phyloP scores from a whole-genome alignment of 2,329 filamentous ascomycete species.

The Verticillium klebahnii region DNA sequence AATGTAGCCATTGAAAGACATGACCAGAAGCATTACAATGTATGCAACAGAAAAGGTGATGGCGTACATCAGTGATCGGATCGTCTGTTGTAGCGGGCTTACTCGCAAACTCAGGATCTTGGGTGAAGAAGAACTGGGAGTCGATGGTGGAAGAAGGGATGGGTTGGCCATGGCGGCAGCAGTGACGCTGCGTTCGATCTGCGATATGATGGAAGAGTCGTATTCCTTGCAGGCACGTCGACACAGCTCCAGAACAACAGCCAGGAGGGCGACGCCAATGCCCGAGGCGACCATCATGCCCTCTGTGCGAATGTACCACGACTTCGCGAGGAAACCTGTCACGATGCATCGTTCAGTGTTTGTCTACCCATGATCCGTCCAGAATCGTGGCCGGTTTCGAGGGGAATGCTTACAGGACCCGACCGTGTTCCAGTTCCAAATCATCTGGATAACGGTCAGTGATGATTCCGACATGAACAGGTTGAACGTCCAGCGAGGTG shows the following conservation, averaged over 20 bases:
- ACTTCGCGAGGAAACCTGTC: conserved; percentile 2
- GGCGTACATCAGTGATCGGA: neutral
- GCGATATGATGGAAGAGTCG: neutral
- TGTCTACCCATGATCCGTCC: neutral
- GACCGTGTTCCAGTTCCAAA: conserved; percentile 9
- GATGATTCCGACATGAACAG: too few species aligned
- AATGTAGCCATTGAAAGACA: conserved; percentile 9
- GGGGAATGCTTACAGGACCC: neutral
- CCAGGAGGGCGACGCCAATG: conserved; percentile 4
- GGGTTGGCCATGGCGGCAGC: neutral
- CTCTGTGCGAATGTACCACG: conserved; percentile 5
- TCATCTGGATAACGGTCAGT: neutral
- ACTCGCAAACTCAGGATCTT: neutral
- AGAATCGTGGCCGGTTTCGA: too few species aligned
- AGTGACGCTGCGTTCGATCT: conserved; percentile 2
- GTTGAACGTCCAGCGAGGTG: too few species aligned
- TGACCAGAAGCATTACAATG: conserved; percentile 4
- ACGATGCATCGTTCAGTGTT: neutral
- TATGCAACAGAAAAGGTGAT: conserved; percentile 6
- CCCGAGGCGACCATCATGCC: conserved; percentile 8
- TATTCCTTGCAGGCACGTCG: conserved; percentile 3
- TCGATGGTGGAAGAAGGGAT: neutral
- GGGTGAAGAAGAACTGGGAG: accelerated
- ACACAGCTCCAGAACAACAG: conserved; percentile 1
- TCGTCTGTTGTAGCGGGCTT: conserved; percentile 1